phyloP scores from a whole-genome alignment of 2,329 filamentous ascomycete species.

The Alternaria postmessia region DNA sequence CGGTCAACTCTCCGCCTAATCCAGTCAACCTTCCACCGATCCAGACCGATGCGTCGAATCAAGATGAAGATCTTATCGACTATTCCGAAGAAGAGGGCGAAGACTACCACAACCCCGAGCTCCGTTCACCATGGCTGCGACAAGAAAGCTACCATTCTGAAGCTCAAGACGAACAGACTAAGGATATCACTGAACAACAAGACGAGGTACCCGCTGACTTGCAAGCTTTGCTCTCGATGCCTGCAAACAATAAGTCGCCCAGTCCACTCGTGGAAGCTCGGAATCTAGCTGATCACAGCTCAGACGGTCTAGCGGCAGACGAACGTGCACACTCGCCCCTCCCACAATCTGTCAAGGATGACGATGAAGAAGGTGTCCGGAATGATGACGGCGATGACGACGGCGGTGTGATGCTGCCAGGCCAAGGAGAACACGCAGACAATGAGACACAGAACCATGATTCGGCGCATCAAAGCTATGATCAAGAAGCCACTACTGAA shows the following conservation, averaged over 20 bases:
- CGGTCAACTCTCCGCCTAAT: conserved; percentile 8
- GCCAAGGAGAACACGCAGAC: conserved; percentile 12
- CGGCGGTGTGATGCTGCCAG: conserved; percentile 26
- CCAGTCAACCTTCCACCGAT: conserved; percentile 1
- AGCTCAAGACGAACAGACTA: conserved; percentile 1
- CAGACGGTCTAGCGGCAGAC: not conserved
- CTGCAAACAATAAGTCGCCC: conserved; percentile 6
- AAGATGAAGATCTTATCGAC: conserved; percentile 45
- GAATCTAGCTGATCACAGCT: not conserved
- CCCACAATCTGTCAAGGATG: not conserved
- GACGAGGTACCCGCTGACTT: conserved; percentile 18
- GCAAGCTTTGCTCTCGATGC: conserved; percentile 11
- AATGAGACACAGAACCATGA: conserved; percentile 10
- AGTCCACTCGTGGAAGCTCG: conserved; percentile 6
- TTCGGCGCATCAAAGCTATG: conserved; percentile 20
- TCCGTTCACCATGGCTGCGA: conserved; percentile 5
- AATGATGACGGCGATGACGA: conserved; percentile 19
- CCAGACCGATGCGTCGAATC: not conserved
- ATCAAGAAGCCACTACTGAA: conserved; percentile 17
- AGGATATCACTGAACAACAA: conserved; percentile 9
- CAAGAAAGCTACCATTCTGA: conserved; percentile 1
- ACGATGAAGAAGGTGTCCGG: conserved; percentile 13
- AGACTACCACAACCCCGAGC: conserved; percentile 11
- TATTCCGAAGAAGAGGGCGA: conserved; percentile 47
- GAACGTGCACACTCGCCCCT: conserved; percentile 1